phyloP scores from a whole-genome alignment of 2,329 filamentous ascomycete genomes.

The Pestalotiopsis sp. region DNA sequence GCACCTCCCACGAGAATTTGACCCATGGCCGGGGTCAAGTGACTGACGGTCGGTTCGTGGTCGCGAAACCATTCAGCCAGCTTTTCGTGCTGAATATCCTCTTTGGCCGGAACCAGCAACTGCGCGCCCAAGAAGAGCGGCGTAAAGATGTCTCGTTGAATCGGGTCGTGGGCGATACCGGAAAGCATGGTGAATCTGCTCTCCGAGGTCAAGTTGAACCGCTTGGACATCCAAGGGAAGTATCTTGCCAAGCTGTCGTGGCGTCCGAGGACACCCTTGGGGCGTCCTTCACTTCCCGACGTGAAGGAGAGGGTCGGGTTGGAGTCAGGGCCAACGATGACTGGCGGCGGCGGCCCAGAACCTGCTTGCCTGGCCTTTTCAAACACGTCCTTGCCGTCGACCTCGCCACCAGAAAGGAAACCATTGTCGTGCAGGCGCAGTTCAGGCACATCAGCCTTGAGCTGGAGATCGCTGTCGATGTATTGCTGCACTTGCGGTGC shows the following conservation, averaged over 20 bases:
- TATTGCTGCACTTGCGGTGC: conserved; percentile 57
- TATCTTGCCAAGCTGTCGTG: conserved; percentile 87
- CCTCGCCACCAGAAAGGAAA: conserved; percentile 66
- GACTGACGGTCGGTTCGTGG: conserved; percentile 75
- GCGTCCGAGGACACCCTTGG: conserved; percentile 84
- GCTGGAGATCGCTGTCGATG: conserved; percentile 70
- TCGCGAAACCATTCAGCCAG: conserved; percentile 87
- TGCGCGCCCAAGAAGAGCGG: conserved; percentile 84
- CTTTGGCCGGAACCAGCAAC: conserved; percentile 75
- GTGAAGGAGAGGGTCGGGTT: conserved; percentile 77
- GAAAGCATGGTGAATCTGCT: conserved; percentile 81
- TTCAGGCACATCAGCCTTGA: conserved; percentile 75
- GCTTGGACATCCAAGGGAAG: conserved; percentile 90
- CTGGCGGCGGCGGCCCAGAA: conserved; percentile 59
- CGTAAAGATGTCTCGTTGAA: conserved; percentile 80
- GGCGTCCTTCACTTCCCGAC: conserved; percentile 73
- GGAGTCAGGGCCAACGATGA: conserved; percentile 84
- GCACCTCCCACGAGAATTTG: conserved; percentile 90
- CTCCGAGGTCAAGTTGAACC: conserved; percentile 72
- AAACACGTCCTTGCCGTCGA: conserved; percentile 70
- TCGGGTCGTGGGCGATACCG: conserved; percentile 79
- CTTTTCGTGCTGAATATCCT: conserved; percentile 84
- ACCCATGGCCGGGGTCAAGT: conserved; percentile 95
- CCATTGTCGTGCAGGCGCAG: conserved; percentile 75
- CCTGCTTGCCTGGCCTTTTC: conserved; percentile 68